These are phyloP conservation scores for Celoporthe dispersa DNA, from an alignment of 2,329 filamentous ascomycete genomes.

Conservation along the genomic window DNA sequence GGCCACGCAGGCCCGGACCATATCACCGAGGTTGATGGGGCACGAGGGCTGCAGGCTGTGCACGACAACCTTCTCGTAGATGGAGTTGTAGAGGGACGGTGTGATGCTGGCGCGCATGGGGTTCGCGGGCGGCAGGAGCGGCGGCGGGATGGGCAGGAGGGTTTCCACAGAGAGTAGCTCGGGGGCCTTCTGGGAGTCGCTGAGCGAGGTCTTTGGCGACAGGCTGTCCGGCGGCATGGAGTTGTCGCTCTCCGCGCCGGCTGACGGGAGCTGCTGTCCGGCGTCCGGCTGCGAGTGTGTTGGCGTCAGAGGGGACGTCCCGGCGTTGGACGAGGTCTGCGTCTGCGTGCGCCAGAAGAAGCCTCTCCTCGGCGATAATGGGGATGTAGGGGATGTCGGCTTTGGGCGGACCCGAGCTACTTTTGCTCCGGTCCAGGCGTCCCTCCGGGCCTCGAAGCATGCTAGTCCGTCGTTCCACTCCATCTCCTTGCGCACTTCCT, in stretches of 20 bases:
- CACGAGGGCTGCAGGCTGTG: slow-evolving; percentile 81
- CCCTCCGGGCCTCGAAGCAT: slow-evolving; percentile 76
- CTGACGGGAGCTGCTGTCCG: slow-evolving; percentile 6
- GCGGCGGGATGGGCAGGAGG: slow-evolving; percentile 73
- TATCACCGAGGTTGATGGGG: slow-evolving; percentile 83
- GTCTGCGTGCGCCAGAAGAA: slow-evolving; percentile 49
- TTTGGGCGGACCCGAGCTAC: slow-evolving; percentile 59
- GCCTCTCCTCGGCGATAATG: slow-evolving; percentile 52
- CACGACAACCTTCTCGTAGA: slow-evolving; percentile 88
- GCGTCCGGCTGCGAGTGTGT: slow-evolving; percentile 23
- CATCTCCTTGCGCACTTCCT: slow-evolving; percentile 65
- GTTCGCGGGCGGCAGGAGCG: slow-evolving; percentile 74
- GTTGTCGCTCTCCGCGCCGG: slow-evolving; percentile 21
- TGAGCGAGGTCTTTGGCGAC: slow-evolving; percentile 23
- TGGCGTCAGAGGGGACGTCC: slow-evolving; percentile 35
- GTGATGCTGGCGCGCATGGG: slow-evolving; percentile 78
- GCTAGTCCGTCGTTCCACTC: slow-evolving; percentile 80
- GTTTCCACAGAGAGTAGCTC: slow-evolving; percentile 58
- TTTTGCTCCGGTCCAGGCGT: slow-evolving; percentile 84
- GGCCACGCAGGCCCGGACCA: slow-evolving; percentile 78
- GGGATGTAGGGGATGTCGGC: slow-evolving; percentile 44
- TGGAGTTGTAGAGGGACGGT: slow-evolving; percentile 73
- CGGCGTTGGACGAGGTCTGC: slow-evolving; percentile 47
- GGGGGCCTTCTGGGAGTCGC: slow-evolving; percentile 28
- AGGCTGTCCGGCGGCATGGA: slow-evolving; percentile 30